Percentiles rank a stretch among this genome's conserved stretches.
Evolutionary conservation across 176 grass and related monocot genomes (phyloP).

Genomic region (Rhipidocladum racemiflorum): DNA sequence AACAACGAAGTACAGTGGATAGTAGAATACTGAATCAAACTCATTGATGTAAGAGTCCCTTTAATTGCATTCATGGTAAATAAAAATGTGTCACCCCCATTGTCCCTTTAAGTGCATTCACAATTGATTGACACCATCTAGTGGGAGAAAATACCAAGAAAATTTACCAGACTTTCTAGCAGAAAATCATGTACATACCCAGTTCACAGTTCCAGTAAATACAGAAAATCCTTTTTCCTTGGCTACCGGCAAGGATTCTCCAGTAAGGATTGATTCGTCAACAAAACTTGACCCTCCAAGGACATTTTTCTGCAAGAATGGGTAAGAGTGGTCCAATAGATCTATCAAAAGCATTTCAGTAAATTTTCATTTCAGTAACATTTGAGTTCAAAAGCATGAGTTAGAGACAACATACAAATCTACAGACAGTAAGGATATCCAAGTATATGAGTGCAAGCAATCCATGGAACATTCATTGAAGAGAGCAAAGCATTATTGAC

Average conservation of each 20-base stretch:
- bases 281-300: conserved; percentile 82
- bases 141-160: background rate
- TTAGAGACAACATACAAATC: background rate
- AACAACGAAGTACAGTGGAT: background rate
- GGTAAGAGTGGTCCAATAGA: background rate
- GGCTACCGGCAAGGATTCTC: conserved; percentile 88
- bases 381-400: background rate
- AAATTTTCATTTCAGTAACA: background rate
- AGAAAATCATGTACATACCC: conserved; percentile 51
- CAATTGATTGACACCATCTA: background rate
- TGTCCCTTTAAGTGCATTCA: background rate
- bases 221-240: conserved; percentile 82
- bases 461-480: background rate
- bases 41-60: background rate
- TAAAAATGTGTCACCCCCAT: background rate
- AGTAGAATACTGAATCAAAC: background rate
- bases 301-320: conserved; percentile 61
- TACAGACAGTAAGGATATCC: background rate
- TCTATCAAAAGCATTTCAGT: background rate
- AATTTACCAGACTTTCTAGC: background rate
- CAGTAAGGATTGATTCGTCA: conserved; percentile 97
- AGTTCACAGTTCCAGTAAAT: conserved; percentile 96
- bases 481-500: background rate
- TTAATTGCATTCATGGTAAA: background rate
- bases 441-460: background rate